Base-by-base conservation (phyloP, 352 stramenopile genomes). In the Halophytophthora polymorphica region DNA sequence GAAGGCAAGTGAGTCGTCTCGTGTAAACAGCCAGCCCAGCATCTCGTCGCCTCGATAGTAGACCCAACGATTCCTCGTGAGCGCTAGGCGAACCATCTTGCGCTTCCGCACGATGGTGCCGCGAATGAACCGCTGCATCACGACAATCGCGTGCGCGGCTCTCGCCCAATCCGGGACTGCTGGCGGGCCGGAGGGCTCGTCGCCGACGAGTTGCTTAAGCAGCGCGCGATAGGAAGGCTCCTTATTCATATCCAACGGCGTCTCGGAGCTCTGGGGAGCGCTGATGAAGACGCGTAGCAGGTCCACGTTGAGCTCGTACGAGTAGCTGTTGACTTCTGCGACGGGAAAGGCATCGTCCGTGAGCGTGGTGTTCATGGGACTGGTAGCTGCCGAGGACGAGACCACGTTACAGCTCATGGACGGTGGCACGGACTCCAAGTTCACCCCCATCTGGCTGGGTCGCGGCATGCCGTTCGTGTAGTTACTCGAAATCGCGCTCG, bases 1-100 rank as follows among this genome's bases (percentile, higher is more conserved):
- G 54, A 95, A 95, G 19, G 86, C 80, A 10, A 95, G 71, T 13
- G 78, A 88, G 35, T 93, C 82, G 37, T 94, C 86, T 58, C 83
- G 53, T 6, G 71, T 86, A 54, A 86, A 95, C 25, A 95, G 53
- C 86, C 86, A 95, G 2, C 86, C 82, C 72, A 90, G 88, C 44
- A 76, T 71, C 31, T 88, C 77, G 22, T 73, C 73, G 2, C 69
- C 66, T 71, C 79, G 52, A 45, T 77, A 83, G 28, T 78, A 73
- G 50, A 75, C 54, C 69, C 69, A 93, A 11, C 73, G 70, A 56
- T 68, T 78, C 50, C 68, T 73, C 18, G 74, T 51, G 42, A 90
- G 23, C 2, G 73, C 74, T 18, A 86, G 45, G 2, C 73, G 76
- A 25, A 89, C 58, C 66, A 90, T 85, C 35, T 77, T 81, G 11